Evolutionary conservation across 176 grass and related monocot species (phyloP).

Genomic region (Triticum timopheevii): DNA sequence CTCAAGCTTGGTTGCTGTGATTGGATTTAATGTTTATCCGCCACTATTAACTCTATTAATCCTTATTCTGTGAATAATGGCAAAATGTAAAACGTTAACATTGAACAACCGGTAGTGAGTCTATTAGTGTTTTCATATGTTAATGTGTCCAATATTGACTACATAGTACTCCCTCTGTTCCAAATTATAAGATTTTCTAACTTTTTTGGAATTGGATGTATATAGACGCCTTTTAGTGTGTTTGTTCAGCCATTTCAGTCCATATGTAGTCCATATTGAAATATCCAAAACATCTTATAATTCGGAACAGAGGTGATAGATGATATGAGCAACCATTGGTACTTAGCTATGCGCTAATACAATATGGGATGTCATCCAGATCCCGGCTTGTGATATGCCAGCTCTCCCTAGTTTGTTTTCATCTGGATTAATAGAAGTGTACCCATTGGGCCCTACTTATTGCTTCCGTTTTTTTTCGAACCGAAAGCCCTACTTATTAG

Average conservation of each 20-base stretch:
- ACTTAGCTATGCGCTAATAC: background rate
- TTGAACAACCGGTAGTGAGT: background rate
- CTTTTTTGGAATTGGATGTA: too few relatives aligned
- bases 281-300: too few relatives aligned
- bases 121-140: constrained; percentile 1
- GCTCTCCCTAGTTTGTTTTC: background rate
- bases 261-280: too few relatives aligned
- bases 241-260: too few relatives aligned
- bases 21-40: background rate
- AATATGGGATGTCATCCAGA: constrained; percentile 1
- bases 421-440: background rate
- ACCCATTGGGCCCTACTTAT: background rate
- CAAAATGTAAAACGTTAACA: background rate
- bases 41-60: background rate
- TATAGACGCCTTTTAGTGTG: too few relatives aligned
- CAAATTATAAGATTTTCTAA: too few relatives aligned
- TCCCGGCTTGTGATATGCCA: background rate
- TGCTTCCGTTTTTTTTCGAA: background rate
- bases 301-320: background rate
- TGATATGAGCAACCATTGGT: background rate
- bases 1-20: background rate
- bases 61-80: background rate
- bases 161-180: background rate
- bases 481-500: background rate
- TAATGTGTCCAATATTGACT: background rate